Percentiles rank a stretch among this genome's conserved stretches.
phyloP scores from a whole-genome alignment of 1,284 basidiomycete species.

The Sporisorium iseilematis-ciliati region DNA sequence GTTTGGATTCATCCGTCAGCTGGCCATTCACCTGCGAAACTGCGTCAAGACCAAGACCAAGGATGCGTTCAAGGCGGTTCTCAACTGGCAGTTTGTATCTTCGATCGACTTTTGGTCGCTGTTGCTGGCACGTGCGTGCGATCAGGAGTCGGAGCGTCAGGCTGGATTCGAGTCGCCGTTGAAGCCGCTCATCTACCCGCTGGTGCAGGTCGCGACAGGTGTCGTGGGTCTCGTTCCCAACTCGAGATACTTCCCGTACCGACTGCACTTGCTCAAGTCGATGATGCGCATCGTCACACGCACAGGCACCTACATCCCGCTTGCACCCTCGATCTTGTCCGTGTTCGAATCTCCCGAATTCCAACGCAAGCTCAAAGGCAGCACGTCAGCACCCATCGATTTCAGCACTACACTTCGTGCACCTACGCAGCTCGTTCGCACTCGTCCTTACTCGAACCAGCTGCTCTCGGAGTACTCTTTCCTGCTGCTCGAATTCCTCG shows the following conservation, averaged over 20 bases:
- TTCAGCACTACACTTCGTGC: constrained; percentile 87
- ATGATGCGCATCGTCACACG: constrained; percentile 80
- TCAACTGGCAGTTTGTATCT: constrained; percentile 97
- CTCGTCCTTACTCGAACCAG: constrained; percentile 85
- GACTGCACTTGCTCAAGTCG: constrained; percentile 81
- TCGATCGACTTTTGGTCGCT: constrained; percentile 96
- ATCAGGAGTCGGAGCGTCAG: constrained; percentile 47
- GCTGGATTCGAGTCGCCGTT: constrained; percentile 77
- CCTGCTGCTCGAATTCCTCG: constrained; percentile 80
- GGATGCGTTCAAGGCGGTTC: constrained; percentile 65
- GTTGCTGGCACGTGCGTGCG: constrained; percentile 72
- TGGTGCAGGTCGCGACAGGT: constrained; percentile 93
- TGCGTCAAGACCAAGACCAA: constrained; percentile 84
- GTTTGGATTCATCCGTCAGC: constrained; percentile 94
- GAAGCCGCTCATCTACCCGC: constrained; percentile 89
- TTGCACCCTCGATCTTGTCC: constrained; percentile 86
- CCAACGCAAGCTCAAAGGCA: constrained; percentile 82
- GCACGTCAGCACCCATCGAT: constrained; percentile 90
- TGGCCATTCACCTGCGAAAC: constrained; percentile 91
- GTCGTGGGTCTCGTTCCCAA: constrained; percentile 91
- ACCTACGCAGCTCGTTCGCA: constrained; percentile 89
- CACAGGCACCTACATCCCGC: constrained; percentile 87
- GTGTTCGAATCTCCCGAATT: constrained; percentile 84
- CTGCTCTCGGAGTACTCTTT: constrained; percentile 85
- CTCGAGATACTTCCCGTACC: constrained; percentile 82